Conservation (phyloP, 106 monocot species). For the Dendrobium catenatum region DNA sequence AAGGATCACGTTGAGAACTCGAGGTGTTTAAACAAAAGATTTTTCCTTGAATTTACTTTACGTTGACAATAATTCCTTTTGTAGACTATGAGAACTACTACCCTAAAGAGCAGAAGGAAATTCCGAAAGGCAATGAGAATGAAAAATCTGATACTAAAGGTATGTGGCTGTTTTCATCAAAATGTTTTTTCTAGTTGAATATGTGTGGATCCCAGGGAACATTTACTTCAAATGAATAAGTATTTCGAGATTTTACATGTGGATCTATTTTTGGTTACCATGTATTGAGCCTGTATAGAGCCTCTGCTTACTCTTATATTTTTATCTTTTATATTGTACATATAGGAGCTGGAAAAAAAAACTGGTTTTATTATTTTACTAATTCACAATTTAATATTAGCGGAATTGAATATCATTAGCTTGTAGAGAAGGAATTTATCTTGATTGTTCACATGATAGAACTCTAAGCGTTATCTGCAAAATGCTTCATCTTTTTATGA, state of each 20-base stretch:
- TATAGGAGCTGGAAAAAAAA: not conserved
- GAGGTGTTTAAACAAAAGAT: not conserved
- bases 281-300: not conserved
- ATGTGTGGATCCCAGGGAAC: not conserved
- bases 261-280: not conserved
- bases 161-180: conserved; percentile 19
- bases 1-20: not conserved
- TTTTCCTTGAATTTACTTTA: conserved; percentile 5
- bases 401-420: not conserved
- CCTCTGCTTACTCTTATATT: not conserved
- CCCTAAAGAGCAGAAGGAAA: conserved; percentile 73
- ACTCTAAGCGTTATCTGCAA: not conserved
- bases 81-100: conserved; percentile 87
- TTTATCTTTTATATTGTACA: not conserved
- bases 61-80: conserved; percentile 7
- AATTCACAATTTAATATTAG: too few relatives aligned
- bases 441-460: not conserved
- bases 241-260: not conserved
- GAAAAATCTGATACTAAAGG: conserved; percentile 74
- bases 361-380: not conserved
- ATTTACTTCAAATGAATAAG: not conserved
- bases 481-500: not conserved
- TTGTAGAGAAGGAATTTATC: not conserved
- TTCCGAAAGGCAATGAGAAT: conserved; percentile 56
- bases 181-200: not conserved